Evolutionary conservation across 768 basidiomycete species (phyloP).

Genomic region (Chalciporus sphaerocephalus): DNA sequence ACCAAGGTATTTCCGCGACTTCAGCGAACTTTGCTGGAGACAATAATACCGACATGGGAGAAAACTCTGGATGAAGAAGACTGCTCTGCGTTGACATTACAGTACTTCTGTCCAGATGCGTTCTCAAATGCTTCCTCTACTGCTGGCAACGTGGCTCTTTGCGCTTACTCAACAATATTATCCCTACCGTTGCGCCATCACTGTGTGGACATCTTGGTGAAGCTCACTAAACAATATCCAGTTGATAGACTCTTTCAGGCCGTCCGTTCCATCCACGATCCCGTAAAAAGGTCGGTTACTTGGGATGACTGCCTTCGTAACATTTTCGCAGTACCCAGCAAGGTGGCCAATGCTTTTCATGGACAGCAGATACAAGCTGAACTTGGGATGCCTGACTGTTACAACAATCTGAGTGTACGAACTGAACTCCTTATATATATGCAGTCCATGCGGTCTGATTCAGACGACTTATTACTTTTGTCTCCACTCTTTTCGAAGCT

Average conservation of each 20-base stretch:
- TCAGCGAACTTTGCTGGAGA: slow-evolving; percentile 61
- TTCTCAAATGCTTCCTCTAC: slow-evolving; percentile 47
- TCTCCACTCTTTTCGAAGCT: slow-evolving; percentile 61
- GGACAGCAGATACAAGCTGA: slow-evolving; percentile 40
- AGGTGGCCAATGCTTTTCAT: slow-evolving; percentile 67
- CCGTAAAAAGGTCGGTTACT: slow-evolving; percentile 30
- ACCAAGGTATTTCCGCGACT: slow-evolving; percentile 44
- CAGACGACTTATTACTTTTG: slow-evolving; percentile 37
- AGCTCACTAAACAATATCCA: slow-evolving; percentile 59
- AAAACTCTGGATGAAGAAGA: slow-evolving; percentile 46
- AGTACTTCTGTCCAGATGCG: slow-evolving; percentile 71
- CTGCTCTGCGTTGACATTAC: slow-evolving; percentile 45
- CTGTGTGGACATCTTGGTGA: slow-evolving; percentile 49
- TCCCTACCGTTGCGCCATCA: slow-evolving; percentile 45
- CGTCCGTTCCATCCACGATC: slow-evolving; percentile 35
- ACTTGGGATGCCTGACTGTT: slow-evolving; percentile 57
- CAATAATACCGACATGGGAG: slow-evolving; percentile 70
- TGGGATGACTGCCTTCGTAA: slow-evolving; percentile 81
- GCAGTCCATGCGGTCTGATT: slow-evolving; percentile 34
- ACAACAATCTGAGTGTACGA: slow-evolving; percentile 48
- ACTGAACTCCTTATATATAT: slow-evolving; percentile 48
- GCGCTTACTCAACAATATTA: slow-evolving; percentile 64
- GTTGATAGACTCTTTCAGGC: slow-evolving; percentile 62
- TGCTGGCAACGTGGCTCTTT: slow-evolving; percentile 51
- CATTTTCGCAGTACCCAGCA: slow-evolving; percentile 64